Conservation (phyloP, 2,329 filamentous ascomycete genomes). For the Fusarium pininemorale region DNA sequence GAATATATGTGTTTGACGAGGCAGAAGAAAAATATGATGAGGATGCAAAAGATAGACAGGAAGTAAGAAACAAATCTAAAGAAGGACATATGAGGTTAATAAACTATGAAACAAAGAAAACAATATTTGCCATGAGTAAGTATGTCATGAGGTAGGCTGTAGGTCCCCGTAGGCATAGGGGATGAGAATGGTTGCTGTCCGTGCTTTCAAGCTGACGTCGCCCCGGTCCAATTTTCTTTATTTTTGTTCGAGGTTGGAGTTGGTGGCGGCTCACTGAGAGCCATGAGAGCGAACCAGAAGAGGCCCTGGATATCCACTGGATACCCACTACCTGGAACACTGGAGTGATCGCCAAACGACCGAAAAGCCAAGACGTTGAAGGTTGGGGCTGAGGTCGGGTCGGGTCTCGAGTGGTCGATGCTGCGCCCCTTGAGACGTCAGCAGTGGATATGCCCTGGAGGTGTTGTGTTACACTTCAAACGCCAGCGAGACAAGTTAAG, state of each 20-base stretch:
- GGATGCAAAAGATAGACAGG: background rate
- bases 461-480: constrained; percentile 20
- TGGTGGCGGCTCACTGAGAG: background rate
- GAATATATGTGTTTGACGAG: background rate
- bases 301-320: constrained; percentile 5
- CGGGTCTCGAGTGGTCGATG: constrained; percentile 7
- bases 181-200: constrained; percentile 23
- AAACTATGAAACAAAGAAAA: constrained; percentile 27
- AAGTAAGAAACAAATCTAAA: constrained; percentile 4
- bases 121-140: background rate
- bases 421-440: constrained; percentile 43
- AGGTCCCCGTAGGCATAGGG: background rate
- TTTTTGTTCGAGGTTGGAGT: constrained; percentile 12
- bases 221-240: constrained; percentile 31
- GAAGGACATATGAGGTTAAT: constrained; percentile 10
- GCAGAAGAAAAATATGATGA: background rate
- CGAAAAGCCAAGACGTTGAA: constrained; percentile 16
- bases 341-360: constrained; percentile 23
- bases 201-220: constrained; percentile 41
- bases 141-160: background rate
- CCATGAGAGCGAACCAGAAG: constrained; percentile 1
- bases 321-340: background rate
- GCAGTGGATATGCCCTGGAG: constrained; percentile 33
- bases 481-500: constrained; percentile 25
- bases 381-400: background rate